phyloP scores from a whole-genome alignment of 2,329 filamentous ascomycete genomes.

The Fusarium transvaalense region DNA sequence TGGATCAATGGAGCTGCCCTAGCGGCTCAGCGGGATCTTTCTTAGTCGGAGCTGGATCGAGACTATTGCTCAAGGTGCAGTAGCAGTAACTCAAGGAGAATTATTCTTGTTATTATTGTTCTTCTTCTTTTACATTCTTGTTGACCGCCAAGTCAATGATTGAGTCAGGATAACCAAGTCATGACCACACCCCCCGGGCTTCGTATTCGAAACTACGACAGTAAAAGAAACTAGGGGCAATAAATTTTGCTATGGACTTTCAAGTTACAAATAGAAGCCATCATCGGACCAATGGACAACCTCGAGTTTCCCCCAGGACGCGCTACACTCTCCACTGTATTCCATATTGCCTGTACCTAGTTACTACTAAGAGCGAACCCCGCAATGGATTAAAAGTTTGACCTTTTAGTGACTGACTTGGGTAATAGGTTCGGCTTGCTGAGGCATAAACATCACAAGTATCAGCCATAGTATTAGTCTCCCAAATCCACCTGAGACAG shows the following conservation, averaged over 20 bases:
- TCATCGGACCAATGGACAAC: constrained; percentile 46
- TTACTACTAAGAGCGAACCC: too few species aligned
- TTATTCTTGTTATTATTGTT: not conserved
- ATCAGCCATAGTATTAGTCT: constrained; percentile 36
- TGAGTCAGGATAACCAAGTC: constrained; percentile 11
- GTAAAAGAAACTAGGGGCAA: not conserved
- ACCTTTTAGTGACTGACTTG: not conserved
- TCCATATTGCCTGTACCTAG: too few species aligned
- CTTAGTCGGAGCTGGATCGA: constrained; percentile 18
- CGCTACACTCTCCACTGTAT: constrained; percentile 15
- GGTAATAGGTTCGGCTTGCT: constrained; percentile 9
- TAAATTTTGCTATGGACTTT: constrained; percentile 14
- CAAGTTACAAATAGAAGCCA: constrained; percentile 36
- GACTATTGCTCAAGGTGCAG: constrained; percentile 15
- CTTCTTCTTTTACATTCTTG: too few species aligned
- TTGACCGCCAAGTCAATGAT: constrained; percentile 18
- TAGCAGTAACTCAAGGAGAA: not conserved
- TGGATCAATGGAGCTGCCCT: constrained; percentile 34
- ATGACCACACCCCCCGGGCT: not conserved
- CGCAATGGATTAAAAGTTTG: constrained; percentile 43
- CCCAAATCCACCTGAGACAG: constrained; percentile 27
- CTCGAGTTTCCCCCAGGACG: constrained; percentile 38
- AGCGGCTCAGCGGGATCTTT: constrained; percentile 39
- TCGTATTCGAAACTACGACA: not conserved
- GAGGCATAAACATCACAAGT: constrained; percentile 31